Conservation (phyloP, 2,329 filamentous ascomycete genomes). For the Alternaria longipes region DNA sequence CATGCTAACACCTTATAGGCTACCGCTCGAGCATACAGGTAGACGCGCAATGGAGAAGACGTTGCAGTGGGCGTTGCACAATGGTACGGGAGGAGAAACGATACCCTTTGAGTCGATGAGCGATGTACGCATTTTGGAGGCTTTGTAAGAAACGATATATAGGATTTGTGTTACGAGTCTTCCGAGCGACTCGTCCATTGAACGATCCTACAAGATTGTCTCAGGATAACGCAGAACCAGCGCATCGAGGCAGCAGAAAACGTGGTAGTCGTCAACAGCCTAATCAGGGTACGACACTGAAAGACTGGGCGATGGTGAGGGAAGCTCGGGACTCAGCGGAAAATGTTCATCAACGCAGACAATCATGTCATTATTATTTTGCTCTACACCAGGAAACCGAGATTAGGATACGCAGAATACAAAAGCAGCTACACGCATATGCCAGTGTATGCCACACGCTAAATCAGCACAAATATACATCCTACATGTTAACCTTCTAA, state of each 20-base stretch:
- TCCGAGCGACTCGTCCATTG: background rate
- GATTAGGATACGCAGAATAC: background rate
- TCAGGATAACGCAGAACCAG: too few species aligned
- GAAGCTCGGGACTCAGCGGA: background rate
- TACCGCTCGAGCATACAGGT: conserved; percentile 58
- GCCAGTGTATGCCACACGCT: background rate
- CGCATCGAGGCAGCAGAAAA: background rate
- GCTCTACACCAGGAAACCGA: background rate
- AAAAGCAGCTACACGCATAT: background rate
- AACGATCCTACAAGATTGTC: background rate
- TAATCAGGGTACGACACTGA: background rate
- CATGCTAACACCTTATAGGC: conserved; percentile 5
- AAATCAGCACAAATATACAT: background rate
- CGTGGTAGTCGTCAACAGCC: background rate
- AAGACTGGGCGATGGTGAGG: background rate
- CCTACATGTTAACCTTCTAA: background rate
- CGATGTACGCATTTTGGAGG: conserved; percentile 30
- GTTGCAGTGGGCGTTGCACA: conserved; percentile 43
- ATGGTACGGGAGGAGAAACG: conserved; percentile 24
- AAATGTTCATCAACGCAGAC: background rate
- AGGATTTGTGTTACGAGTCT: background rate
- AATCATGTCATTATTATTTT: background rate
- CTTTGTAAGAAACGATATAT: conserved; percentile 13
- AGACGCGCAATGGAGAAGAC: conserved; percentile 54
- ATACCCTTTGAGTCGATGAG: conserved; percentile 33